phyloP scores from a whole-genome alignment of 345 rosid species.

The Murraya koenigii region DNA sequence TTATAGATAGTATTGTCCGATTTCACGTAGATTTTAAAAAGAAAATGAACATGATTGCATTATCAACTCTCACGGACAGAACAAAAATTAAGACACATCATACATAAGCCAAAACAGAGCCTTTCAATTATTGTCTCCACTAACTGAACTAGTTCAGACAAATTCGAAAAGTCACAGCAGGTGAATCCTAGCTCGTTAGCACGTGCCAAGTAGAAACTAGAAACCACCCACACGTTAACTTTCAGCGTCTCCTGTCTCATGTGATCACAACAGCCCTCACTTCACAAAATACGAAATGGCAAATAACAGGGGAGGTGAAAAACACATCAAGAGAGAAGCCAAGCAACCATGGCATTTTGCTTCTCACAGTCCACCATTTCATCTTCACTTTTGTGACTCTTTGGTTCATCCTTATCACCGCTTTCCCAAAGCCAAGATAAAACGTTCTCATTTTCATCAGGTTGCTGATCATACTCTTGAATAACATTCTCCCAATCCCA shows the following conservation, averaged over 20 bases:
- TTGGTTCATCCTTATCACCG: slow-evolving; percentile 7
- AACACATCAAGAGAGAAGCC: slow-evolving; percentile 33
- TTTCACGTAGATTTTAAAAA: no score
- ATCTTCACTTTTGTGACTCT: neutral
- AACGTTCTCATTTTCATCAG: slow-evolving; percentile 1
- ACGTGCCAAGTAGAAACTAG: neutral
- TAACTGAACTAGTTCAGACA: neutral
- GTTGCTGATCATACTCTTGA: slow-evolving; percentile 11
- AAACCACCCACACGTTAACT: neutral
- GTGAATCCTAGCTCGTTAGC: neutral
- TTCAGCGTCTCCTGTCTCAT: neutral
- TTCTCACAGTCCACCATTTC: neutral
- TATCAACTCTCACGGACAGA: neutral
- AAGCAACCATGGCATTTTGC: slow-evolving; percentile 26
- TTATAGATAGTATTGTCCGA: no score
- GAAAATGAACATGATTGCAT: neutral
- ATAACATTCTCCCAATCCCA: slow-evolving; percentile 37
- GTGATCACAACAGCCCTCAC: neutral
- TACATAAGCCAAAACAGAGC: neutral
- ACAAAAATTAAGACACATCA: neutral
- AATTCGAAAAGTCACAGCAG: neutral
- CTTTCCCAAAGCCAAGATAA: slow-evolving; percentile 27
- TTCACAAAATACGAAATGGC: neutral
- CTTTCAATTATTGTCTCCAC: neutral
- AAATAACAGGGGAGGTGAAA: neutral